These are phyloP conservation scores for Rhodotorula taiwanensis DNA, from an alignment of 768 basidiomycete species.

Conservation along the genomic window DNA sequence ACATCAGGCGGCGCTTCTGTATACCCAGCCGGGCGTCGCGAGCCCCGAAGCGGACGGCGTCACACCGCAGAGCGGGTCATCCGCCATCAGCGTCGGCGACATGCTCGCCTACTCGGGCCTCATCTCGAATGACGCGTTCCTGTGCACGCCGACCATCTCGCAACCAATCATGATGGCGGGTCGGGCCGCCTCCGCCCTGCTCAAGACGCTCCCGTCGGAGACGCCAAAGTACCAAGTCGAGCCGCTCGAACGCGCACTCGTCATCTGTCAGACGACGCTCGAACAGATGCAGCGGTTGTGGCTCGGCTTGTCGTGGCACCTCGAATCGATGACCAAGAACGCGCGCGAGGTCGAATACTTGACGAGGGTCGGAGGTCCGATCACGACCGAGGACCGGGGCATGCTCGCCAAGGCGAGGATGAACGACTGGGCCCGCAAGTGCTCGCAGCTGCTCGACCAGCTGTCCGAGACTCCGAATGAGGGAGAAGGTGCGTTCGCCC, in stretches of 20 bases:
- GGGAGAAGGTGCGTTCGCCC: neutral
- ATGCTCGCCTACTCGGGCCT: constrained; percentile 7
- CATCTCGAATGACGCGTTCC: constrained; percentile 1
- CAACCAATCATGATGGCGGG: constrained; percentile 11
- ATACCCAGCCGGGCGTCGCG: neutral
- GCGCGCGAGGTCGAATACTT: neutral
- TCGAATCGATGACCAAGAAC: neutral
- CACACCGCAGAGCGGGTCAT: neutral
- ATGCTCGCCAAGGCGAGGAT: constrained; percentile 5
- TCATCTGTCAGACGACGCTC: constrained; percentile 4
- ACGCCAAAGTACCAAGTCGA: neutral
- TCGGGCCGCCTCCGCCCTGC: neutral
- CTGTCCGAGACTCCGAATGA: neutral
- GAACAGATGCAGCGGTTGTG: neutral
- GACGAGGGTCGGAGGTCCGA: neutral
- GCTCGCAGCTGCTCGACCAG: neutral
- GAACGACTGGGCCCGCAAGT: neutral
- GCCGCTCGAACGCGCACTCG: constrained; percentile 1
- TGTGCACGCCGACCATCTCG: constrained; percentile 8
- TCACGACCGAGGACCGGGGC: constrained; percentile 1
- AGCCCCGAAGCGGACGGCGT: neutral
- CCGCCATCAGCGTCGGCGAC: constrained; percentile 7
- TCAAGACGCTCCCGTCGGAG: neutral
- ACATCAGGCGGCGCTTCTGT: neutral
- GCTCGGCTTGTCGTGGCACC: constrained; percentile 6